Conservation (phyloP, 495 filamentous ascomycete genomes). For the Immersiella caudata region DNA sequence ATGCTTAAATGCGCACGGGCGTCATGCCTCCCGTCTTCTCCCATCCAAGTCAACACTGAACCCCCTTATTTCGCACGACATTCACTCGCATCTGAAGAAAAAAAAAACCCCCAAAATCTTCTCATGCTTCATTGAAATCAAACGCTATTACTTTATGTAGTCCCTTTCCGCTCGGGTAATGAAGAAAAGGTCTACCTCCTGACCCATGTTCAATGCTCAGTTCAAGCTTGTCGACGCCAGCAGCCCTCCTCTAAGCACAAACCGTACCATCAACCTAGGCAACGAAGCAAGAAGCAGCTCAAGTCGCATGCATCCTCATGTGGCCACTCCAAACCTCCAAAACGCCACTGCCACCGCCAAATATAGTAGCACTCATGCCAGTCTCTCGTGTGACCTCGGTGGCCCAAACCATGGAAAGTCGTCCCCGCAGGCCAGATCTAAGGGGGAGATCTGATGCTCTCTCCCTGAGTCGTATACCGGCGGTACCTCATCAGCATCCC, state of each 20-base stretch:
- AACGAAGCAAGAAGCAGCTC: neutral
- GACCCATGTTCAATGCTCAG: neutral
- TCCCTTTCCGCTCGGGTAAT: neutral
- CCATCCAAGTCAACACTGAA: neutral
- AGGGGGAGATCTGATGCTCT: too few species aligned
- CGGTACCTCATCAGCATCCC: neutral
- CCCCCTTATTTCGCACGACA: too few species aligned
- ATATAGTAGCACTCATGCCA: too few species aligned
- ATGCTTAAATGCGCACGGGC: slow-evolving; percentile 5
- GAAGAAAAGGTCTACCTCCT: neutral
- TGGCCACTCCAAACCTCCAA: neutral
- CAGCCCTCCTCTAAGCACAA: neutral
- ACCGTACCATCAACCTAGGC: neutral
- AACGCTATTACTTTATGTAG: neutral
- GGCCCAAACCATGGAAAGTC: neutral
- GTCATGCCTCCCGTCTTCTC: neutral
- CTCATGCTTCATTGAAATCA: neutral
- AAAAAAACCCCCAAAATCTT: neutral
- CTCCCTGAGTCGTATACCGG: too few species aligned
- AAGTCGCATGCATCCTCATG: neutral
- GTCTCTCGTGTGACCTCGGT: neutral
- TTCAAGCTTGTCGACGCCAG: neutral
- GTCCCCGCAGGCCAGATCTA: neutral
- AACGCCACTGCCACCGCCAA: neutral
- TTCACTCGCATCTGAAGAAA: neutral